Percentiles rank a stretch among this genome's conserved stretches.
Conservation (phyloP, 169 alveolate species). For the Plasmodium relictum region DNA sequence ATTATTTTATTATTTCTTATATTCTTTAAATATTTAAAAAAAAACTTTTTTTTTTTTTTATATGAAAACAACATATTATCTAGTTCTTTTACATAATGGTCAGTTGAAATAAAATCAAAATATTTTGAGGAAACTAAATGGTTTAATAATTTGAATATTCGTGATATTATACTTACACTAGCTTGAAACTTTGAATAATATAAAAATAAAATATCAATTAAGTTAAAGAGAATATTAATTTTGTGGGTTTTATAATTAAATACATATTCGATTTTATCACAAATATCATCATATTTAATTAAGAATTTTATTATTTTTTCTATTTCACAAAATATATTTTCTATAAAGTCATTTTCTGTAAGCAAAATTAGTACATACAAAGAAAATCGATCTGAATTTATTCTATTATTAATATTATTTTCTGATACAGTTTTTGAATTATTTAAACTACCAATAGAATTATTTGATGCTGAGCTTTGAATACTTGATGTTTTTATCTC, state of each 20-base stretch:
- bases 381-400: conserved; percentile 50
- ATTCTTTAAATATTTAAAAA: conserved; percentile 37
- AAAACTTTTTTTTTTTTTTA: conserved; percentile 36
- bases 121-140: conserved; percentile 59
- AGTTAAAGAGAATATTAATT: conserved; percentile 58
- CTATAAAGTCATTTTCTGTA: conserved; percentile 60
- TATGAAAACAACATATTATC: conserved; percentile 41
- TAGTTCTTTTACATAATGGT: conserved; percentile 66
- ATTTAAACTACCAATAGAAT: conserved; percentile 16
- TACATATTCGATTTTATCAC: conserved; percentile 31
- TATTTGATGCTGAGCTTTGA: conserved; percentile 27
- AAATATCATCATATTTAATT: conserved; percentile 52
- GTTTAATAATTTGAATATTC: conserved; percentile 43
- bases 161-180: not conserved
- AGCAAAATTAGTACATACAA: conserved; percentile 24
- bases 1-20: conserved; percentile 58
- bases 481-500: conserved; percentile 41
- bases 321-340: conserved; percentile 50
- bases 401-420: conserved; percentile 9
- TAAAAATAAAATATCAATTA: conserved; percentile 52
- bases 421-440: conserved; percentile 9
- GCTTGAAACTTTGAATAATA: conserved; percentile 76
- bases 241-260: conserved; percentile 66
- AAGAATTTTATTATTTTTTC: conserved; percentile 62
- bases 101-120: conserved; percentile 36